Evolutionary conservation across 179 eudicot species (phyloP).

Genomic region (Camellia oleifera): DNA sequence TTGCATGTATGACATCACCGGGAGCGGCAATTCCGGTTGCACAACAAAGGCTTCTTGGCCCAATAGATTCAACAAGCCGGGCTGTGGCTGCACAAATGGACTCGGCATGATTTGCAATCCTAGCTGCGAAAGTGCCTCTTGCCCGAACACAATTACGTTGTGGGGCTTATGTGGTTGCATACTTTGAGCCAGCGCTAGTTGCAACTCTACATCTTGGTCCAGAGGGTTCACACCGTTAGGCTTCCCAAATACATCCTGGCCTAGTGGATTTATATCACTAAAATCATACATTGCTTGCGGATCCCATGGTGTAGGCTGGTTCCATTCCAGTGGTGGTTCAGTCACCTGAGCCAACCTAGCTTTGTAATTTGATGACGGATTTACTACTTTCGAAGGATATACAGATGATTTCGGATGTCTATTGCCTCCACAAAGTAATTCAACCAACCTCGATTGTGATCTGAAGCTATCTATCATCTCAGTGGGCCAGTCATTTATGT

Average conservation of each 20-base stretch:
- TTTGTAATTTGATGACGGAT: neutral
- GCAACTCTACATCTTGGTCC: no score
- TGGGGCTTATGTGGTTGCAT: no score
- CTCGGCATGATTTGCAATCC: neutral
- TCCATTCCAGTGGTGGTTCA: neutral
- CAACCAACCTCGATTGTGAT: neutral
- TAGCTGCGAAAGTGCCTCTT: neutral
- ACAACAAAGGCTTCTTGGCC: neutral
- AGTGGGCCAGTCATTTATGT: neutral
- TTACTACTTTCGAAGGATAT: conserved; percentile 12
- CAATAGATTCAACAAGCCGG: neutral
- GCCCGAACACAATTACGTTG: no score
- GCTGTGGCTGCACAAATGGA: neutral
- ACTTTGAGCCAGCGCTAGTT: no score
- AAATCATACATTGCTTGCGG: neutral
- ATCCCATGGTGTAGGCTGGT: neutral
- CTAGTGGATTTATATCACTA: no score
- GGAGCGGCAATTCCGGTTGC: no score
- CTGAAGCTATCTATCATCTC: no score
- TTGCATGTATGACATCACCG: no score
- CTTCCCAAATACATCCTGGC: no score
- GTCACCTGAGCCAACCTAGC: neutral
- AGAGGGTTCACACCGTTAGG: no score
- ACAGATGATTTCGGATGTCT: conserved; percentile 1
- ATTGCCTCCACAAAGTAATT: neutral